Conservation (phyloP, 176 grass and related monocot species). For the Triticum monococcum region DNA sequence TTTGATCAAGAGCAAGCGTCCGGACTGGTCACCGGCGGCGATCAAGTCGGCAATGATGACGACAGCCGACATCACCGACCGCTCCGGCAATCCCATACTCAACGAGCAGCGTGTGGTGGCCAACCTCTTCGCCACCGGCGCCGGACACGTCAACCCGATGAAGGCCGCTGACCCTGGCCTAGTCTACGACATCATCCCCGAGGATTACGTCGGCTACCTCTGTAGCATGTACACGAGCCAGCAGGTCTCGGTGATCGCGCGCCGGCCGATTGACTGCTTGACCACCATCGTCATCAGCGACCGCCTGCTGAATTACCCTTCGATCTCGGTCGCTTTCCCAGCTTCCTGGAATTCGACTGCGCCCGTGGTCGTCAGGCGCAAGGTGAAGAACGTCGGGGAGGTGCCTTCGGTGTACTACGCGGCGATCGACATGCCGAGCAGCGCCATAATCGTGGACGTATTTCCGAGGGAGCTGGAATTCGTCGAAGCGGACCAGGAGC, state of each 20-base stretch:
- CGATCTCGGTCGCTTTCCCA: not conserved
- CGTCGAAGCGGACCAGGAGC: conserved; percentile 16
- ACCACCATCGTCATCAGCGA: not conserved
- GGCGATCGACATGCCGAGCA: not conserved
- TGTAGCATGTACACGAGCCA: not conserved
- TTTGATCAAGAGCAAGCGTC: not conserved
- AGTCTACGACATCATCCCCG: not conserved
- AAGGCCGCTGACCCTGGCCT: not conserved
- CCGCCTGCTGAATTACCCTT: not conserved
- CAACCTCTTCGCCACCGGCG: not conserved
- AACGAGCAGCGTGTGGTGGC: not conserved
- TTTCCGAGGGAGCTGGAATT: not conserved
- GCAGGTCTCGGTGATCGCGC: not conserved
- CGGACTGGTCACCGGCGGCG: conserved; percentile 57
- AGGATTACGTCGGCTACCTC: not conserved
- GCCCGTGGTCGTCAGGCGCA: not conserved
- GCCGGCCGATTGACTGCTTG: not conserved
- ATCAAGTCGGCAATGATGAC: conserved; percentile 87
- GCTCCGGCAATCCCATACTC: not conserved
- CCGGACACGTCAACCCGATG: not conserved
- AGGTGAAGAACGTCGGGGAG: not conserved
- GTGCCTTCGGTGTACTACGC: not conserved
- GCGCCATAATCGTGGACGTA: not conserved
- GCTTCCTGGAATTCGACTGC: not conserved
- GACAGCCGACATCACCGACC: conserved; percentile 34